Evolutionary conservation across 208 protist genomes (phyloP).

Genomic region (Porcisia deanei): DNA sequence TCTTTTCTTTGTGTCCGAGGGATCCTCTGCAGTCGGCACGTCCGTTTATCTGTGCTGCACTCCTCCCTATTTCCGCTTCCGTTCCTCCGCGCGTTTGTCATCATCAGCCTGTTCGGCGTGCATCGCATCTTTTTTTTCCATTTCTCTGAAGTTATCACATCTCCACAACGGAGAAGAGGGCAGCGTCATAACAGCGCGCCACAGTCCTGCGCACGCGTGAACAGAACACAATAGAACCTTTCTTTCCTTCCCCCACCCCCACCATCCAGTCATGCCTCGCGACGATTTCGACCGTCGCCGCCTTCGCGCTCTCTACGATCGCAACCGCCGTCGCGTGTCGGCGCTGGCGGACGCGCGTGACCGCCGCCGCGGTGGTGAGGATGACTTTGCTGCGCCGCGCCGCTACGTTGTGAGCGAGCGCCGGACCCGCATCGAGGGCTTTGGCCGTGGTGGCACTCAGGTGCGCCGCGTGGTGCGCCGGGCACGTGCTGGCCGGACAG

Average conservation of each 20-base stretch:
- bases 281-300: slow-evolving; percentile 79
- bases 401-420: slow-evolving; percentile 80
- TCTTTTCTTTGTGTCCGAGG: neutral
- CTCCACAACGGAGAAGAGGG: neutral
- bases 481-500: neutral
- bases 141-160: neutral
- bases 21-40: neutral
- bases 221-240: neutral
- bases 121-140: neutral
- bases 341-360: slow-evolving; percentile 78
- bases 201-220: neutral
- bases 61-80: neutral
- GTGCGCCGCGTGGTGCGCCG: slow-evolving; percentile 52
- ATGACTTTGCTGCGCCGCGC: slow-evolving; percentile 62
- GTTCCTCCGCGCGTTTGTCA: neutral
- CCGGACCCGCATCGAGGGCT: slow-evolving; percentile 75
- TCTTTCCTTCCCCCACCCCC: too few species aligned
- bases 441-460: slow-evolving; percentile 74
- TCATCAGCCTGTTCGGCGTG: neutral
- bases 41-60: neutral
- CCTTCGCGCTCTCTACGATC: slow-evolving; percentile 80
- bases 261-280: slow-evolving; percentile 43
- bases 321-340: slow-evolving; percentile 71
- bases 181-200: too few species aligned
- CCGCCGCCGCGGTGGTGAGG: slow-evolving; percentile 47